Evolutionary conservation across 805 yeast species (phyloP).

Genomic region (Millerozyma miso): DNA sequence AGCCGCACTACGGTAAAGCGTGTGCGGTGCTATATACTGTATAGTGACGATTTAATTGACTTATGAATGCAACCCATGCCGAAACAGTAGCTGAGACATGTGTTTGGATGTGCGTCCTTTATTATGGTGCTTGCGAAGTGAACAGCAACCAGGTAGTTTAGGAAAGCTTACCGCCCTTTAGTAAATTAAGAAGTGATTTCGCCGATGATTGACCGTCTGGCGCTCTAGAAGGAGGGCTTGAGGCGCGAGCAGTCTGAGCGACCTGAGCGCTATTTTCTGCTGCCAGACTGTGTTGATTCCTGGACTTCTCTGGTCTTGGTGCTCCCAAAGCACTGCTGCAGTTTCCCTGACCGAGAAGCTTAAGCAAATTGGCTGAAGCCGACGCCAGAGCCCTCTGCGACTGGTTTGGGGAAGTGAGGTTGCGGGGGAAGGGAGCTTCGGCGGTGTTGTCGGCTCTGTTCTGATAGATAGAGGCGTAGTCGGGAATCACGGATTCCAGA

Average conservation of each 20-base stretch:
- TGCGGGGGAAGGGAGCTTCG: neutral
- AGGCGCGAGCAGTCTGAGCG: neutral
- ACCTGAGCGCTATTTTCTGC: neutral
- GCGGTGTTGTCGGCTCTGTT: neutral
- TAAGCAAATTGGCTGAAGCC: slow-evolving; percentile 13
- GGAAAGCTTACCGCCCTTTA: slow-evolving; percentile 12
- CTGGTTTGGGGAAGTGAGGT: neutral
- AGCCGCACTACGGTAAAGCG: too few relatives aligned
- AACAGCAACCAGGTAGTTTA: too few relatives aligned
- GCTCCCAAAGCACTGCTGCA: neutral
- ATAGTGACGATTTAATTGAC: too few relatives aligned
- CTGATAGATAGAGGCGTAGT: slow-evolving; percentile 4
- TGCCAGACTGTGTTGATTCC: neutral
- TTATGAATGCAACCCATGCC: too few relatives aligned
- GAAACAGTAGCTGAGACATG: too few relatives aligned
- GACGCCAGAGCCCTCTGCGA: neutral
- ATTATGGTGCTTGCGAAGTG: too few relatives aligned
- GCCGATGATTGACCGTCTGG: slow-evolving; percentile 10
- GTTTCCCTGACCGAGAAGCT: slow-evolving; percentile 6
- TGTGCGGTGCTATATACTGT: too few relatives aligned
- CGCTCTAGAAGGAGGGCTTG: neutral
- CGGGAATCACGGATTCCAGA: neutral
- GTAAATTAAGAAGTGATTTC: slow-evolving; percentile 17
- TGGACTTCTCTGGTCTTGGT: neutral
- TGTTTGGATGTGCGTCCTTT: too few relatives aligned